Conservation (phyloP, 306 rosid genomes). For the Ochetophila trinervis region DNA sequence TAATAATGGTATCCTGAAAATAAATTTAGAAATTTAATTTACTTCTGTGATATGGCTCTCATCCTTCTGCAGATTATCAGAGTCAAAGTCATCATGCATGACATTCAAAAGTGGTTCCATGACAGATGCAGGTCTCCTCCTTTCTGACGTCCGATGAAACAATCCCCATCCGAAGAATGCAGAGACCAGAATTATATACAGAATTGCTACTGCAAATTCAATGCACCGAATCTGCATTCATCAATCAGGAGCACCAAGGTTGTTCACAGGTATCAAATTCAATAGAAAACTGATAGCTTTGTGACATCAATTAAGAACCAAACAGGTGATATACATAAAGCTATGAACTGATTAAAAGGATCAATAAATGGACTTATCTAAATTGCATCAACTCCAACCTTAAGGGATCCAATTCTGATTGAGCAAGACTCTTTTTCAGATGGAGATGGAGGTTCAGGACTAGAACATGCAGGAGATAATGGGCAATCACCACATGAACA, state of each 20-base stretch:
- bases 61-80: constrained; percentile 37
- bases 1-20: too few relatives aligned
- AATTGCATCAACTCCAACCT: constrained; percentile 47
- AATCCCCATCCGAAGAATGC: constrained; percentile 73
- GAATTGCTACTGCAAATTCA: constrained; percentile 63
- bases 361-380: constrained; percentile 14
- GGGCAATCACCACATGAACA: constrained; percentile 99
- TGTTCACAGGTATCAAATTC: constrained; percentile 17
- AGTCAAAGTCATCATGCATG: constrained; percentile 35
- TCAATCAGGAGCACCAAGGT: constrained; percentile 27
- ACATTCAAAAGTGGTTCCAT: constrained; percentile 66
- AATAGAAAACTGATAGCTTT: constrained; percentile 4
- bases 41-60: constrained; percentile 48
- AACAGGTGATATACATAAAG: not conserved
- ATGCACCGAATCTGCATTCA: constrained; percentile 69
- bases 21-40: constrained; percentile 15
- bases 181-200: constrained; percentile 57
- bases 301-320: constrained; percentile 14
- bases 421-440: constrained; percentile 58
- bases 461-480: constrained; percentile 64
- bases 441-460: constrained; percentile 66
- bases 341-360: constrained; percentile 14
- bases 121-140: constrained; percentile 41
- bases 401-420: constrained; percentile 59
- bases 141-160: constrained; percentile 51